These are phyloP conservation scores for Hericium rajendrae DNA, from an alignment of 768 basidiomycete species.

Conservation along the genomic window DNA sequence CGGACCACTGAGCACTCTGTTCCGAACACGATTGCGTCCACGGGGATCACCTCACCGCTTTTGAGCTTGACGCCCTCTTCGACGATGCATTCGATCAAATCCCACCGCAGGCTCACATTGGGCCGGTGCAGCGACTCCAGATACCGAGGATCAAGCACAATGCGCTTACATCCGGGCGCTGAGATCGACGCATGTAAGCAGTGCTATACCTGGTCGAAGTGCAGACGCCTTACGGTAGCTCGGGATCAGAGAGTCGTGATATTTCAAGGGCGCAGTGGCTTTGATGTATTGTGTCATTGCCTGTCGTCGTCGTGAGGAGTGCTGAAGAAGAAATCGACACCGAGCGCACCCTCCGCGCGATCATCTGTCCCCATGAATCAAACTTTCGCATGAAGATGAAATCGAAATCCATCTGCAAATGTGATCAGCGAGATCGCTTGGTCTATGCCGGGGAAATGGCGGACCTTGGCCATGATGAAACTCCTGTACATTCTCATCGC, in stretches of 20 bases:
- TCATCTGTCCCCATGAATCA: neutral
- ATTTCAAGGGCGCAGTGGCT: constrained; percentile 29
- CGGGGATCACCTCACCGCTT: constrained; percentile 36
- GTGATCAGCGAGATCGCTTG: neutral
- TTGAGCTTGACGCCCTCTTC: constrained; percentile 41
- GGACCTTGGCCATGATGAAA: constrained; percentile 37
- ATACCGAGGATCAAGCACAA: constrained; percentile 52
- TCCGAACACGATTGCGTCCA: constrained; percentile 50
- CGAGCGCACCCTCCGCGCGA: neutral
- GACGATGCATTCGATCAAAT: constrained; percentile 36
- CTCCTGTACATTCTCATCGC: constrained; percentile 39
- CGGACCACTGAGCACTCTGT: constrained; percentile 45
- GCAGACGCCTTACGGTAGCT: constrained; percentile 32
- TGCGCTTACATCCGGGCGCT: constrained; percentile 57
- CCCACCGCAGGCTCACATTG: constrained; percentile 44
- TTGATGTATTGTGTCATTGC: constrained; percentile 36
- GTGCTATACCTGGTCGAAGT: neutral
- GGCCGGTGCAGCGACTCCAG: constrained; percentile 40
- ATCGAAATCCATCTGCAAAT: neutral
- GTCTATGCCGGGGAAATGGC: constrained; percentile 4
- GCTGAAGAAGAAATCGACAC: neutral
- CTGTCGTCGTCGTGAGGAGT: constrained; percentile 20
- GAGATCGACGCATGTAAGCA: neutral
- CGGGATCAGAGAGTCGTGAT: constrained; percentile 31
- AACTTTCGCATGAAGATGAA: neutral